These are phyloP conservation scores for Tetrapisispora arboricola DNA, from an alignment of 805 yeast genomes.

Conservation along the genomic window DNA sequence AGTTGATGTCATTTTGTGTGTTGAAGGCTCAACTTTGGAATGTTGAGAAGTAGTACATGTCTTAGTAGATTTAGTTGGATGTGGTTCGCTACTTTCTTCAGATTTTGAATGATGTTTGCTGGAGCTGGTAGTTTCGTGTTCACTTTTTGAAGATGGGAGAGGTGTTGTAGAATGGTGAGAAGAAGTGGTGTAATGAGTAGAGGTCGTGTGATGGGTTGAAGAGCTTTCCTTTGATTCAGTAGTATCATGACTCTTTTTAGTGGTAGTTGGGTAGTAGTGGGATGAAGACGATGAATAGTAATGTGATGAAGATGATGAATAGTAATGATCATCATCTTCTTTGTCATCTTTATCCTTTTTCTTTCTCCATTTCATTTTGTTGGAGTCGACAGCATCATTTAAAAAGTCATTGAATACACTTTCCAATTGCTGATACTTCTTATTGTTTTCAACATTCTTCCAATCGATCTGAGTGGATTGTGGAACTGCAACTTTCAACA, in stretches of 20 bases:
- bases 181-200: no score
- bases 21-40: neutral
- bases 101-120: neutral
- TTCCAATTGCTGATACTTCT: conserved; percentile 8
- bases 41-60: neutral
- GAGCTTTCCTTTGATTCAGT: neutral
- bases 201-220: neutral
- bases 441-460: conserved; percentile 5
- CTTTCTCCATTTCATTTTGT: conserved; percentile 2
- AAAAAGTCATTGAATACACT: conserved; percentile 6
- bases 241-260: neutral
- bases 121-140: neutral
- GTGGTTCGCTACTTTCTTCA: neutral
- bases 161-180: neutral
- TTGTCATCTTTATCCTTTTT: neutral
- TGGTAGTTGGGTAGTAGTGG: neutral
- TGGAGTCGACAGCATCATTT: conserved; percentile 1
- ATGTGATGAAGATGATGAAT: neutral
- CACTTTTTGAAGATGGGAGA: neutral
- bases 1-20: neutral
- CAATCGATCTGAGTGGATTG: conserved; percentile 5
- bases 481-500: conserved; percentile 1
- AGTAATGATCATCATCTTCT: conserved; percentile 2
- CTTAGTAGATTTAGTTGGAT: neutral
- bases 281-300: neutral